Conservation (phyloP, 139 green algal species). For the Chlorokybus atmophyticus region DNA sequence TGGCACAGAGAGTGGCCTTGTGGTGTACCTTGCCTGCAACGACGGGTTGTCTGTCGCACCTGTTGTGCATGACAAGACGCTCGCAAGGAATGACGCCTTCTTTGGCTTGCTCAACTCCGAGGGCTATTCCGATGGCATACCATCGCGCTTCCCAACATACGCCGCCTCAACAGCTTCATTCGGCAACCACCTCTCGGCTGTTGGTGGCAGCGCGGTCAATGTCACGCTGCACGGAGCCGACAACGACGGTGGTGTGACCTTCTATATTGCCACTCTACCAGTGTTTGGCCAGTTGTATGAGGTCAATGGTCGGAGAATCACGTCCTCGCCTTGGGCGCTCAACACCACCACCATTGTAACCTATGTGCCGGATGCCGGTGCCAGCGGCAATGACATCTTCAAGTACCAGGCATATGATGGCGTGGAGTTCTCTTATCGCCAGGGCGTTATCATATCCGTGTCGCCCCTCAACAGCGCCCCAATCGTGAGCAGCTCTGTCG, state of each 20-base stretch:
- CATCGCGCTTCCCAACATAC: constrained; percentile 8
- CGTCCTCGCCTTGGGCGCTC: constrained; percentile 5
- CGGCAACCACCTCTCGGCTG: constrained; percentile 5
- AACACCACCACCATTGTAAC: too few relatives aligned
- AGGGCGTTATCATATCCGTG: constrained; percentile 13
- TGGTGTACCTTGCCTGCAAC: constrained; percentile 14
- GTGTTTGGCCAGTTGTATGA: constrained; percentile 4
- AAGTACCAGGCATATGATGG: constrained; percentile 25
- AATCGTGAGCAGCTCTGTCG: too few relatives aligned
- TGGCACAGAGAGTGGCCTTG: not conserved
- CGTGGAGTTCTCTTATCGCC: constrained; percentile 10
- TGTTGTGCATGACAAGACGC: constrained; percentile 8
- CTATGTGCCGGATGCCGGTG: constrained; percentile 10
- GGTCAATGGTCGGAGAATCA: too few relatives aligned
- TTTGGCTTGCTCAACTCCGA: constrained; percentile 12
- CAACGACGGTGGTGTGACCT: constrained; percentile 12
- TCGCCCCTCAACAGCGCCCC: not conserved
- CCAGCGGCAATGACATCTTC: constrained; percentile 14
- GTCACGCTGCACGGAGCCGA: constrained; percentile 14
- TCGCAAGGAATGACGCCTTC: constrained; percentile 2
- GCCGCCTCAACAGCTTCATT: constrained; percentile 11
- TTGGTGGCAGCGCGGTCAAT: constrained; percentile 7
- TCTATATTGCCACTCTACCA: constrained; percentile 13
- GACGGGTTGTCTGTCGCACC: constrained; percentile 5
- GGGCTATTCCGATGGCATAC: constrained; percentile 14